These are phyloP conservation scores for Eucalyptus lansdowneana DNA, from an alignment of 345 rosid genomes.

Conservation along the genomic window DNA sequence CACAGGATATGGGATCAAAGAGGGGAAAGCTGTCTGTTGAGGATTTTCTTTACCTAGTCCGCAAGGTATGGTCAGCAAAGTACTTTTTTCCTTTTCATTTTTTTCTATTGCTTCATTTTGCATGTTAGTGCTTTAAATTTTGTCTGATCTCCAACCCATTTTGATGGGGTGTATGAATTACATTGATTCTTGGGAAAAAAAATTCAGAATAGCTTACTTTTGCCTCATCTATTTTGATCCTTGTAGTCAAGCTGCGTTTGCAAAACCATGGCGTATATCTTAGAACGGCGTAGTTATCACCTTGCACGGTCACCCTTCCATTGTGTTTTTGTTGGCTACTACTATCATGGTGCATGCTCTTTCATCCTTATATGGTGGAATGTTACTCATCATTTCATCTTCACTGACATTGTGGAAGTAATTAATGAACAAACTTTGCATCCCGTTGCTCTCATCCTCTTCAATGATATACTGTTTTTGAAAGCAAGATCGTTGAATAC, in stretches of 20 bases:
- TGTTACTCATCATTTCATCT: not conserved
- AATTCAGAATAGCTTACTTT: not conserved
- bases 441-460: not conserved
- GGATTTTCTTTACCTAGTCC: constrained; percentile 73
- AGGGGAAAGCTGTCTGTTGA: constrained; percentile 77
- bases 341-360: not conserved
- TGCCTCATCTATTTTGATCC: not conserved
- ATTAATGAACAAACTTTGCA: not conserved
- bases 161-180: not conserved
- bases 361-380: not conserved
- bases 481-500: not conserved
- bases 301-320: not conserved
- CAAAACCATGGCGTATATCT: not conserved
- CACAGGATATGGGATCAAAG: constrained; percentile 74
- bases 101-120: not conserved
- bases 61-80: constrained; percentile 47
- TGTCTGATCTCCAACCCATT: not conserved
- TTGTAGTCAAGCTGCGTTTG: not conserved
- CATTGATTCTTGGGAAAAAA: not conserved
- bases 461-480: not conserved
- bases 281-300: not conserved
- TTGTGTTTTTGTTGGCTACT: not conserved
- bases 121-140: not conserved
- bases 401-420: not conserved
- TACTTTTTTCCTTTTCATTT: not conserved